A percentile compares a stretch with the other conserved stretches of the same genome.
Evolutionary conservation across 2,329 filamentous ascomycete species (phyloP).

Genomic region (Phialemonium atrogriseum): DNA sequence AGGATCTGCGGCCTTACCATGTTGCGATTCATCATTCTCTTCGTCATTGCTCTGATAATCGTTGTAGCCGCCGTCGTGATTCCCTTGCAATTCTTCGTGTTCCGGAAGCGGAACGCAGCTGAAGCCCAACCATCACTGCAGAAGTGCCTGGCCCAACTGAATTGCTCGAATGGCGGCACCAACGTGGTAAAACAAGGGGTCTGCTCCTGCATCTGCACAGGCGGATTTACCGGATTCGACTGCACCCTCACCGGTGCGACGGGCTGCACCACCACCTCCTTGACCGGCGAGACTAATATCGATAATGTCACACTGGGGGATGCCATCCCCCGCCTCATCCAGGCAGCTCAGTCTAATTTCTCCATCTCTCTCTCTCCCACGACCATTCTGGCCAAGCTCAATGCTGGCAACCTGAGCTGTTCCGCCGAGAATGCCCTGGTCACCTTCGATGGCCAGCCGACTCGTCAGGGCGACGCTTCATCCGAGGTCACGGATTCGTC

Average conservation of each 20-base stretch:
- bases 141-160: conserved; percentile 52
- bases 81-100: conserved; percentile 59
- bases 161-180: conserved; percentile 73
- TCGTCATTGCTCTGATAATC: conserved; percentile 60
- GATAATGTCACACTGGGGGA: conserved; percentile 72
- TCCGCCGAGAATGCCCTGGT: conserved; percentile 80
- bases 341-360: conserved; percentile 58
- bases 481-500: conserved; percentile 15
- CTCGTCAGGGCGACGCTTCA: conserved; percentile 22
- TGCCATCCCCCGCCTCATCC: conserved; percentile 67
- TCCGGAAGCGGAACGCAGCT: conserved; percentile 35
- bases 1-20: conserved; percentile 78
- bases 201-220: conserved; percentile 83
- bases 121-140: conserved; percentile 27
- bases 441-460: conserved; percentile 60
- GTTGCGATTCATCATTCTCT: conserved; percentile 63
- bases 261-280: conserved; percentile 47
- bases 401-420: conserved; percentile 67
- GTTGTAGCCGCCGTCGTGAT: conserved; percentile 76
- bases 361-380: conserved; percentile 65
- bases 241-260: conserved; percentile 38
- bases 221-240: conserved; percentile 65
- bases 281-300: conserved; percentile 29
- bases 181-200: conserved; percentile 58
- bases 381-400: conserved; percentile 68